Evolutionary conservation across 1,284 basidiomycete species (phyloP).

Genomic region (Ceratobasidium sp.): DNA sequence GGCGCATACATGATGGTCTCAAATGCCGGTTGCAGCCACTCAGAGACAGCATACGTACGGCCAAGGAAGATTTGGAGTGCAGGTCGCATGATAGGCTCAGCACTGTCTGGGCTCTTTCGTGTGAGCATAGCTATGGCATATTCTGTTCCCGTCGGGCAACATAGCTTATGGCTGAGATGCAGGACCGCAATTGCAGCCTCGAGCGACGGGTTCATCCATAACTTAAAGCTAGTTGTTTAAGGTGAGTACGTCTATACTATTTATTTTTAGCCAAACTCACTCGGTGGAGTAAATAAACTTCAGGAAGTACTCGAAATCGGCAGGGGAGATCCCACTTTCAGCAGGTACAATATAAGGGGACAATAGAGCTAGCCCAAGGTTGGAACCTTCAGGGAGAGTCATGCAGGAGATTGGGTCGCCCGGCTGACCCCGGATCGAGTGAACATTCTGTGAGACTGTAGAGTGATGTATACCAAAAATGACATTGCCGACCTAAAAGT

Average conservation of each 20-base stretch:
- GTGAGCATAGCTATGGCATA: not conserved
- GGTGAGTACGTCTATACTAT: not conserved
- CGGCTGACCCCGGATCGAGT: not conserved
- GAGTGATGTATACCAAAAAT: slow-evolving; percentile 5
- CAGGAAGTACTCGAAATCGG: not conserved
- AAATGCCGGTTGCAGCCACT: not conserved
- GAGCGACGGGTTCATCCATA: not conserved
- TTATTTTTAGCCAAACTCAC: not conserved
- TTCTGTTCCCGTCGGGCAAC: not conserved
- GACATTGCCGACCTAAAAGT: not conserved
- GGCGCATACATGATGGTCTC: not conserved
- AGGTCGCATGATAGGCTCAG: not conserved
- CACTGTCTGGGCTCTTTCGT: not conserved
- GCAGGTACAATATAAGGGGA: not conserved
- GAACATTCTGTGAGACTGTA: not conserved
- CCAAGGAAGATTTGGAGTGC: not conserved
- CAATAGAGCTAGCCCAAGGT: not conserved
- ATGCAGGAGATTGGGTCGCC: not conserved
- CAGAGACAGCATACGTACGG: not conserved
- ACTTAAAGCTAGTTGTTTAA: not conserved
- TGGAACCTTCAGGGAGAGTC: not conserved
- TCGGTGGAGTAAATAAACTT: not conserved
- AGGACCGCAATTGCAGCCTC: not conserved
- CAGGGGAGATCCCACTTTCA: not conserved
- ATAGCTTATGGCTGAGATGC: not conserved